phyloP scores from a whole-genome alignment of 768 basidiomycete species.

The Termitomyces sp. region DNA sequence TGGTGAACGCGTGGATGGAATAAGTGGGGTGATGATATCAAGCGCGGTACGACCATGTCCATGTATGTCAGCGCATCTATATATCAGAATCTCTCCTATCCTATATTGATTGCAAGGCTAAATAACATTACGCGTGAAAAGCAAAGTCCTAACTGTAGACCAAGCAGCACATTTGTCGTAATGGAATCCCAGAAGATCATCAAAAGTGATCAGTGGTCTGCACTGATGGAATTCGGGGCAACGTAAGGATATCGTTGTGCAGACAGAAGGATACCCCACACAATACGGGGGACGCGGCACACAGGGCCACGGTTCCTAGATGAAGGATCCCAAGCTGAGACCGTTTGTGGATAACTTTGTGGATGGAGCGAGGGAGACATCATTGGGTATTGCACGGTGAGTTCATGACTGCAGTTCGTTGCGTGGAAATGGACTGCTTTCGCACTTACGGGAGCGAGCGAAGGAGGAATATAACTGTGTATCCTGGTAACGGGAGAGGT shows the following conservation, averaged over 20 bases:
- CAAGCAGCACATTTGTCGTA: conserved; percentile 19
- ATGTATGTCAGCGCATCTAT: conserved; percentile 19
- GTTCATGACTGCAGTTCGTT: conserved; percentile 1
- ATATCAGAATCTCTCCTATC: not conserved
- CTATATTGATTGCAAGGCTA: conserved; percentile 9
- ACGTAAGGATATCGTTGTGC: conserved; percentile 40
- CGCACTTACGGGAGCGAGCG: conserved; percentile 20
- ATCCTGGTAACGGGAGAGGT: conserved; percentile 35
- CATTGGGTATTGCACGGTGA: conserved; percentile 32
- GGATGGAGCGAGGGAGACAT: conserved; percentile 52
- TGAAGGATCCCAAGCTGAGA: conserved; percentile 47
- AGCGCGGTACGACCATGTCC: conserved; percentile 24
- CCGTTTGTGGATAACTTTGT: conserved; percentile 49
- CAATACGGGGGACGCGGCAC: conserved; percentile 61
- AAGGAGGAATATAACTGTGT: conserved; percentile 37
- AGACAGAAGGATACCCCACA: conserved; percentile 39
- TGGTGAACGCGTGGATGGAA: conserved; percentile 24
- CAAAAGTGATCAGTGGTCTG: conserved; percentile 38
- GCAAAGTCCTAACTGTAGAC: conserved; percentile 9
- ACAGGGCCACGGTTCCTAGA: conserved; percentile 47
- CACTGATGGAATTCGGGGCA: conserved; percentile 47
- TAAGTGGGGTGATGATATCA: conserved; percentile 21
- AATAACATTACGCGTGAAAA: conserved; percentile 29
- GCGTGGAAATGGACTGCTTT: not conserved
- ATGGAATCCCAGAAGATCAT: too few relatives aligned